Base-by-base conservation (phyloP, 441 rosid genomes). In the Jatropha multifida region DNA sequence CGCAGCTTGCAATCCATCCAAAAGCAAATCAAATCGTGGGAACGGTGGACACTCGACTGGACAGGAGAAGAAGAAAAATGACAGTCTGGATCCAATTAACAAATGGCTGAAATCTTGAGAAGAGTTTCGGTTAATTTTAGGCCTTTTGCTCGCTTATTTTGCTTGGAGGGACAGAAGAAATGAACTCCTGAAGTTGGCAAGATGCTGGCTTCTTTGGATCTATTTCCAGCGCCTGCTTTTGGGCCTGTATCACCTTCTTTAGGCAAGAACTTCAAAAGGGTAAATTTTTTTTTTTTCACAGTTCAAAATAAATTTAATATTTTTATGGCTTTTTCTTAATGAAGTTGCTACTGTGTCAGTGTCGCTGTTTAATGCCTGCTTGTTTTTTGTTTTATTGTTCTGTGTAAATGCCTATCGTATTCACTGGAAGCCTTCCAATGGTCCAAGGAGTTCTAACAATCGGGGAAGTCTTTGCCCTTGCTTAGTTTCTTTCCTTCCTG, bases 131-230 rank as follows among this genome's bases (percentile, higher is more conserved):
- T 26, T 48, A 32, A 49, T 23, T 37, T 63, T n/a, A 56, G 9
- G 26, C 37, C 14, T 51, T 41, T 38, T 52, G 52, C 13, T 65
- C 40, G 52, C 37, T 65, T 73, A 38, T 4, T 56, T 56, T 14
- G 54, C 20, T 32, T 32, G 51, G 58, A 72, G 32, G 73, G 75
- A 78, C 49, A 51, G 60, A 76, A 56, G 60, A 78, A n/a, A 74
- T 61, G 59, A 23, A 44, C 56, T 6, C 1, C 12, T 59, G 46
- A 32, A 66, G 8, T 11, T 44, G 44, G 46, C 14, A 73, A 64
- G 75, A 84, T 85, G 90, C 60, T 74, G 48, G 26, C 74, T 68
- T 78, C 82, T 72, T 71, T 40, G 58, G 56, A 73, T 78, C 63
- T 76, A 15, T 72, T 74, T 32, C 62, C 68, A 5, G 63, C 77